Conservation (phyloP, 1,284 basidiomycete species). For the Psilocybe mexicana region DNA sequence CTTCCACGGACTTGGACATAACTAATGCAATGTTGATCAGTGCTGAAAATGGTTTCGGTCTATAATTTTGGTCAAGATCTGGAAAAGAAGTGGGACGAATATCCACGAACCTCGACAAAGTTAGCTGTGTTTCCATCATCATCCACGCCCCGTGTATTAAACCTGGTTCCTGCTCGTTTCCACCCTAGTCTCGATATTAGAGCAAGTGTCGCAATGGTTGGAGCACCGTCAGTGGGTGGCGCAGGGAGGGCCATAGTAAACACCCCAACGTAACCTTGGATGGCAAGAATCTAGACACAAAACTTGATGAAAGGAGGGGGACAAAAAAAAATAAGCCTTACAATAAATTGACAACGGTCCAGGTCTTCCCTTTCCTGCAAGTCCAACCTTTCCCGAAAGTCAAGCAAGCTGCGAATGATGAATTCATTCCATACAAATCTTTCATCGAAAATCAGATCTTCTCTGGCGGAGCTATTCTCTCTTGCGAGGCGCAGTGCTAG, state of each 20-base stretch:
- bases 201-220: conserved; percentile 68
- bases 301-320: background rate
- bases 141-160: conserved; percentile 96
- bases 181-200: conserved; percentile 89
- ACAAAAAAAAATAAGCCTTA: conserved; percentile 38
- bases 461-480: conserved; percentile 46
- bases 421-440: conserved; percentile 90
- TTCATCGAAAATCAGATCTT: conserved; percentile 72
- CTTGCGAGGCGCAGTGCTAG: conserved; percentile 67
- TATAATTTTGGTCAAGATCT: conserved; percentile 32
- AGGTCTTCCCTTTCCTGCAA: conserved; percentile 66
- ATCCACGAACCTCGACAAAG: conserved; percentile 82
- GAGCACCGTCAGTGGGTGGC: conserved; percentile 69
- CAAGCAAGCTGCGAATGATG: conserved; percentile 76
- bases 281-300: conserved; percentile 72
- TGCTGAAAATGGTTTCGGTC: conserved; percentile 91
- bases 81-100: conserved; percentile 10
- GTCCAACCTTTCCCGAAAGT: conserved; percentile 79
- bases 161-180: conserved; percentile 95
- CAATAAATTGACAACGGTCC: conserved; percentile 80
- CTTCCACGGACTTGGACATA: conserved; percentile 94
- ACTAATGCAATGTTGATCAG: conserved; percentile 82
- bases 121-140: conserved; percentile 98
- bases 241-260: conserved; percentile 71
- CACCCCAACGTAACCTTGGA: conserved; percentile 89